A percentile compares a stretch with the other conserved stretches of the same genome.
Conservation (phyloP, 2,329 filamentous ascomycete species). For the Pseudogymnoascus sp. region DNA sequence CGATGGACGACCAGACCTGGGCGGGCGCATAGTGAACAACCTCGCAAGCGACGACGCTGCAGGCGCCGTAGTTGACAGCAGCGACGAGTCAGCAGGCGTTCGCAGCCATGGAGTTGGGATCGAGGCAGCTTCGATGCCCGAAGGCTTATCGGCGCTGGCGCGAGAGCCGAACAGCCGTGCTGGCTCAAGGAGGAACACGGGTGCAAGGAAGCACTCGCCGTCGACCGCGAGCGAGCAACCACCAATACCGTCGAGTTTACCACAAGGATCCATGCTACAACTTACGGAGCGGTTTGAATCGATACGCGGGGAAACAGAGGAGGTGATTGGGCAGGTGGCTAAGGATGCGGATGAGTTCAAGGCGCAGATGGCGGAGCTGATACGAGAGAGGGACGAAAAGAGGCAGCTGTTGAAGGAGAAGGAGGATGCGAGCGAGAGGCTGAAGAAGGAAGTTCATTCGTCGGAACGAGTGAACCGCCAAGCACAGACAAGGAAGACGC, state of each 20-base stretch:
- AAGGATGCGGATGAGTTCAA: conserved; percentile 67
- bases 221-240: conserved; percentile 52
- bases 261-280: conserved; percentile 62
- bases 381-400: conserved; percentile 72
- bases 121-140: conserved; percentile 54
- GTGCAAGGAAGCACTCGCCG: conserved; percentile 69
- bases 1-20: conserved; percentile 55
- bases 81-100: conserved; percentile 35
- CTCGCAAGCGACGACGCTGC: conserved; percentile 45
- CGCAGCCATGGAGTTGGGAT: conserved; percentile 44
- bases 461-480: conserved; percentile 75
- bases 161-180: conserved; percentile 56
- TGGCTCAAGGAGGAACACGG: conserved; percentile 54
- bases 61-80: conserved; percentile 34
- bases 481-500: conserved; percentile 68
- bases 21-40: conserved; percentile 47
- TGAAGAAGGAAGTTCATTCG: conserved; percentile 71
- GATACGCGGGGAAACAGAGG: conserved; percentile 76
- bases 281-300: conserved; percentile 74
- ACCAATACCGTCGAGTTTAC: conserved; percentile 41
- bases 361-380: conserved; percentile 57
- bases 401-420: conserved; percentile 75
- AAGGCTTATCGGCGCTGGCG: conserved; percentile 50
- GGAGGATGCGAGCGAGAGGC: conserved; percentile 77
- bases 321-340: conserved; percentile 59